Evolutionary conservation across 2,329 filamentous ascomycete genomes (phyloP).

Genomic region (Venturia asperata): DNA sequence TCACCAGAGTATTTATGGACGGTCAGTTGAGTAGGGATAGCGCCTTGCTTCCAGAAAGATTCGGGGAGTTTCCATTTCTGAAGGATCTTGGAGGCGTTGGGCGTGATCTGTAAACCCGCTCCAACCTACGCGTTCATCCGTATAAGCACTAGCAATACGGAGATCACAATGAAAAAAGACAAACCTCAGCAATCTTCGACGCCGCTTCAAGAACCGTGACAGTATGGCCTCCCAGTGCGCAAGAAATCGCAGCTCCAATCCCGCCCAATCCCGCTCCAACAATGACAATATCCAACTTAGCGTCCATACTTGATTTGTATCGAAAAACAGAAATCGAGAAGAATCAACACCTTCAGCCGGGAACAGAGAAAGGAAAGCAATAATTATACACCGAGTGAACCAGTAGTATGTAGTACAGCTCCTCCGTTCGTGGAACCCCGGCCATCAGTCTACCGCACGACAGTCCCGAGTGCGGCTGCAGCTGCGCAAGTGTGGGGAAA

Average conservation of each 20-base stretch:
- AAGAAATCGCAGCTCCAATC: conserved; percentile 44
- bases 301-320: not conserved
- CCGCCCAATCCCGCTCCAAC: conserved; percentile 52
- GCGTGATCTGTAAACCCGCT: conserved; percentile 47
- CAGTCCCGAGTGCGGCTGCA: not conserved
- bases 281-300: conserved; percentile 38
- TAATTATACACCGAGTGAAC: not conserved
- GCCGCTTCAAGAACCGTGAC: conserved; percentile 46
- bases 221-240: conserved; percentile 40
- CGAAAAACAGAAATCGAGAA: not conserved
- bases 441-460: not conserved
- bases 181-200: conserved; percentile 38
- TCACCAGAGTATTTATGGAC: conserved; percentile 48
- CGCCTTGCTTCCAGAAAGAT: conserved; percentile 20
- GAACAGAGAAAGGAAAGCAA: not conserved
- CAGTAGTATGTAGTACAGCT: not conserved
- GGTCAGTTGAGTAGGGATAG: conserved; percentile 43
- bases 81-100: conserved; percentile 43
- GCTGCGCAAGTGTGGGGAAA: not conserved
- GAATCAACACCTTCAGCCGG: not conserved
- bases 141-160: not conserved
- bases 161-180: not conserved
- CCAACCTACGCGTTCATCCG: conserved; percentile 29
- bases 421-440: conserved; percentile 2
- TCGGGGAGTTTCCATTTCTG: conserved; percentile 15